These are phyloP conservation scores for Cryomyces minteri DNA, from an alignment of 495 filamentous ascomycete species.

Conservation along the genomic window DNA sequence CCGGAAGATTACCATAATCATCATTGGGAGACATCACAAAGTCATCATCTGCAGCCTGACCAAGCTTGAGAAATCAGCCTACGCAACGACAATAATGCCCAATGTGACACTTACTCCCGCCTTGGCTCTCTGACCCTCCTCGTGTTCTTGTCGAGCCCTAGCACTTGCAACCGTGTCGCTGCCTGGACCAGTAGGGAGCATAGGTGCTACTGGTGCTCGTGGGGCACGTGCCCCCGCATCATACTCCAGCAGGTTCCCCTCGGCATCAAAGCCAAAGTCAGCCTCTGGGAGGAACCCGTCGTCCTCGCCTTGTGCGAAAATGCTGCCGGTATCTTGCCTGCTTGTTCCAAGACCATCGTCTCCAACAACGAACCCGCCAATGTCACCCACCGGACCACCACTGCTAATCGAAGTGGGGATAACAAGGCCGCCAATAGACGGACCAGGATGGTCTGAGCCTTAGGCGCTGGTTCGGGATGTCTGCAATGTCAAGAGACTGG, in stretches of 20 bases:
- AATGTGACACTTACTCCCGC: background rate
- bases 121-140: conserved; percentile 16
- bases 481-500: conserved; percentile 18
- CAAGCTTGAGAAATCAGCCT: too few relatives aligned
- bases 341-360: conserved; percentile 12
- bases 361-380: conserved; percentile 19
- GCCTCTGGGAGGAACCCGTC: conserved; percentile 36
- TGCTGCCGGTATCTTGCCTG: background rate
- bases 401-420: conserved; percentile 11
- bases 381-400: conserved; percentile 13
- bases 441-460: background rate
- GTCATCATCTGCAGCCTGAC: background rate
- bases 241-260: conserved; percentile 36
- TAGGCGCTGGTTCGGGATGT: conserved; percentile 7
- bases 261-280: conserved; percentile 45
- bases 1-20: background rate
- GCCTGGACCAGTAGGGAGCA: conserved; percentile 3
- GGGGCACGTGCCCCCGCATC: background rate
- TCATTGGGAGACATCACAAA: background rate
- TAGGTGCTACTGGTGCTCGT: background rate
- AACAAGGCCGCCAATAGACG: conserved; percentile 13
- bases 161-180: conserved; percentile 24
- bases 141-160: conserved; percentile 21
- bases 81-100: background rate
- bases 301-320: conserved; percentile 20